phyloP scores from a whole-genome alignment of 352 stramenopile genomes.

The Phytopythium litorale region DNA sequence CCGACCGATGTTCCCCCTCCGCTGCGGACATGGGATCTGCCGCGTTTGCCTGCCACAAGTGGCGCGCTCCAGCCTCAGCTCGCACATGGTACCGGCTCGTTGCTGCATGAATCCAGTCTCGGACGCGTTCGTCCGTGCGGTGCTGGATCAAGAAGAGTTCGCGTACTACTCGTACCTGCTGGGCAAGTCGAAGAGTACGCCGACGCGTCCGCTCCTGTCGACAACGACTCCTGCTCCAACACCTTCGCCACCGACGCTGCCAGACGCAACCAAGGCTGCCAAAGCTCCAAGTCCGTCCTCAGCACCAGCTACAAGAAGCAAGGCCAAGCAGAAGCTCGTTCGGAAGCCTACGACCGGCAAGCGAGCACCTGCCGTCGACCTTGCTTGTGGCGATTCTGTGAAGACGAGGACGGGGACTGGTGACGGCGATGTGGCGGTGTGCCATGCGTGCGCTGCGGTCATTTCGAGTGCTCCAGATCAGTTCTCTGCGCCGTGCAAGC shows the following conservation, averaged over 20 bases:
- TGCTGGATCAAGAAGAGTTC: constrained; percentile 31
- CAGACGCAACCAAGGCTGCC: neutral
- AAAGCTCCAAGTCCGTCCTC: neutral
- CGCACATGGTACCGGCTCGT: constrained; percentile 17
- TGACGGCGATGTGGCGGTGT: neutral
- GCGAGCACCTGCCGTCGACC: neutral
- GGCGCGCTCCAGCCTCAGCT: constrained; percentile 18
- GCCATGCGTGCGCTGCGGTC: constrained; percentile 9
- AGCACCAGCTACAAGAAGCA: neutral
- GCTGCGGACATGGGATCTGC: constrained; percentile 38
- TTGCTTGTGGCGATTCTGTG: neutral
- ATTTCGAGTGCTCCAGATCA: neutral
- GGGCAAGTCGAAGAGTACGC: neutral
- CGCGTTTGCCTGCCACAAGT: constrained; percentile 18
- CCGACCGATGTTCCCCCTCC: constrained; percentile 27
- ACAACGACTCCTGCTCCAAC: neutral
- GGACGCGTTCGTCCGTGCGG: constrained; percentile 18
- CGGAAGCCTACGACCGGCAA: neutral
- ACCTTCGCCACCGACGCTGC: neutral
- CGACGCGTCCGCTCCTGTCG: neutral
- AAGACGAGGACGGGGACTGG: too few species aligned
- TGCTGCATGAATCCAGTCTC: constrained; percentile 37
- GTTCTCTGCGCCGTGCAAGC: constrained; percentile 15
- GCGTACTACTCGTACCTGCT: constrained; percentile 40
- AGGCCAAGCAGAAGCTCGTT: constrained; percentile 1